Base-by-base conservation (phyloP, 1,284 basidiomycete species). In the Abortiporus biennis region DNA sequence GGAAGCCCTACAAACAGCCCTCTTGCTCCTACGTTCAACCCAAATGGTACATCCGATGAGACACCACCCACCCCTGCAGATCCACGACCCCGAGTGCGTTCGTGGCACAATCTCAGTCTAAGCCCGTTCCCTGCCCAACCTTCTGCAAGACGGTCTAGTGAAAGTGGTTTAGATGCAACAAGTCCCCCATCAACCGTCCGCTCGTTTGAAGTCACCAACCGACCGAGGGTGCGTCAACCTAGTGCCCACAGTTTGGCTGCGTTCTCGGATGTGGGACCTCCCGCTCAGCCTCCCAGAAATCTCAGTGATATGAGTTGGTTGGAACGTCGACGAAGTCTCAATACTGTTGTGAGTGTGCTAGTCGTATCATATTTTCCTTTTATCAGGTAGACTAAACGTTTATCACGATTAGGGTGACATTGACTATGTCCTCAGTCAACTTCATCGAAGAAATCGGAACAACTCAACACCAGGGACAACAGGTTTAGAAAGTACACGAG, bases 251-350 rank as follows among this genome's bases (percentile, higher is more conserved):
- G 70, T 49, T 63, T 72, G n/a, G 61, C 65, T 31, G 66, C 55
- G 4, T 55, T 63, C 60, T 55, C 68, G 56, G 55, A 65, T 55
- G 52, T 61, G 42, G 55, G 65, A 56, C n/a, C n/a, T n/a, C n/a
- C n/a, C 46, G 59, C 64, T 43, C 66, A 65, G 30, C 59, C 66
- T 41, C 72, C 58, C 47, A 66, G 74, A 44, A 78, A 71, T 47
- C 64, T 87, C 25, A 75, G 77, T 27, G 81, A 88, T 52, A 67
- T 85, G 44, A 82, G 84, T 54, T 89, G 85, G 85, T 63, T 86
- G 19, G 72, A 80, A 45, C 72, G 80, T 34, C 70, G 85, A 40
- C 72, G 83, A 43, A 85, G 78, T 56, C 62, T 81, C 21, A 79
- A 75, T 52, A 70, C 74, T 43, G 74, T 83, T 62, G 85, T 87